Conservation (phyloP, 345 rosid species). For the Populus simonii region DNA sequence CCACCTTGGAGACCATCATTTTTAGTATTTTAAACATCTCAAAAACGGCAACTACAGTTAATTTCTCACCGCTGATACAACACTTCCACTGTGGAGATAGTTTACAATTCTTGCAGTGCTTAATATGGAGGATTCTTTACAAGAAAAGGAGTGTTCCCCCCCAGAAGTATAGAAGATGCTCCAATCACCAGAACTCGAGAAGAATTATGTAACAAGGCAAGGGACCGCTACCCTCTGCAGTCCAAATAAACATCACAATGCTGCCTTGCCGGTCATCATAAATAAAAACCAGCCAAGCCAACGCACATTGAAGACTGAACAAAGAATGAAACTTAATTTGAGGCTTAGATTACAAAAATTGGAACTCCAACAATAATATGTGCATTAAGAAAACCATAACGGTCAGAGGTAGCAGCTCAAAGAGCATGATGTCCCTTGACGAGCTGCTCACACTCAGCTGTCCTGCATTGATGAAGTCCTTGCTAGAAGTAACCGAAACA, state of each 20-base stretch:
- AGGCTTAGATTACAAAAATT: conserved; percentile 36
- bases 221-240: conserved; percentile 16
- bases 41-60: neutral
- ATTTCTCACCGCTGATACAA: neutral
- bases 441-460: conserved; percentile 23
- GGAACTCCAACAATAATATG: conserved; percentile 29
- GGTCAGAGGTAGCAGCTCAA: conserved; percentile 37
- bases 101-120: neutral
- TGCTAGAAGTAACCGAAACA: conserved; percentile 31
- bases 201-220: conserved; percentile 1
- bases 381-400: conserved; percentile 37
- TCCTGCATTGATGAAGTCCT: conserved; percentile 31
- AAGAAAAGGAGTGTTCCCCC: conserved; percentile 13
- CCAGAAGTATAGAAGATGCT: conserved; percentile 6
- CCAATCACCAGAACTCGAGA: conserved; percentile 8
- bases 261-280: conserved; percentile 24
- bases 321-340: conserved; percentile 27
- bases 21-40: neutral
- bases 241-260: conserved; percentile 12
- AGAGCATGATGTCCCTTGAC: conserved; percentile 36
- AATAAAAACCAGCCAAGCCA: conserved; percentile 27
- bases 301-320: neutral
- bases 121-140: conserved; percentile 44
- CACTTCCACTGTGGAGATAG: neutral
- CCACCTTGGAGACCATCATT: neutral